Percentiles rank a stretch among this genome's conserved stretches.
These are phyloP conservation scores for Aquanectria penicillioides DNA, from an alignment of 2,329 filamentous ascomycete species.

Conservation along the genomic window DNA sequence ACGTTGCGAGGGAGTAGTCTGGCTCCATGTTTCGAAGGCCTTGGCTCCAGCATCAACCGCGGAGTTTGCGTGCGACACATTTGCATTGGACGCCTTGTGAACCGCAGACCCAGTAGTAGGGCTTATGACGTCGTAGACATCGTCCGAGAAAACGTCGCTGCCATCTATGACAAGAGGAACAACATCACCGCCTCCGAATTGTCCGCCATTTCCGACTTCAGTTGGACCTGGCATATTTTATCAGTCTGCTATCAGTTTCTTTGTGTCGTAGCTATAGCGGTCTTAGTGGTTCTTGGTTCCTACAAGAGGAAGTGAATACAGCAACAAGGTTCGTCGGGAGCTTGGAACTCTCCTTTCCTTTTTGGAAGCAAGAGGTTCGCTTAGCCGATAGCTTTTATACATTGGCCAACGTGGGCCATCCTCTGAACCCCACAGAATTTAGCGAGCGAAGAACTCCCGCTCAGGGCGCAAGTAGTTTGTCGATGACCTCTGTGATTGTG, in stretches of 20 bases:
- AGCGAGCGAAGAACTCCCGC: too few species aligned
- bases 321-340: too few species aligned
- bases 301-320: not conserved
- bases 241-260: not conserved
- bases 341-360: not conserved
- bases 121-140: conserved; percentile 65
- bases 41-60: conserved; percentile 61
- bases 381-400: too few species aligned
- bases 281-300: not conserved
- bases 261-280: not conserved
- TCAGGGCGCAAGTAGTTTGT: too few species aligned
- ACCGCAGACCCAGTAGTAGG: conserved; percentile 63
- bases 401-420: too few species aligned
- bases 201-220: not conserved
- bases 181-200: not conserved
- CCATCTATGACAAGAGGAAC: conserved; percentile 57
- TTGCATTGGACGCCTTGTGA: conserved; percentile 62
- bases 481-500: too few species aligned
- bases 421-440: too few species aligned
- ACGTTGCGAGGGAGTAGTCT: conserved; percentile 64
- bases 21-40: conserved; percentile 72
- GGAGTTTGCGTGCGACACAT: conserved; percentile 61
- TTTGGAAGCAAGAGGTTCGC: too few species aligned
- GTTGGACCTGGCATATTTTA: not conserved
- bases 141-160: conserved; percentile 55